Base-by-base conservation (phyloP, 2,329 filamentous ascomycete species). In the Fusarium piperis region DNA sequence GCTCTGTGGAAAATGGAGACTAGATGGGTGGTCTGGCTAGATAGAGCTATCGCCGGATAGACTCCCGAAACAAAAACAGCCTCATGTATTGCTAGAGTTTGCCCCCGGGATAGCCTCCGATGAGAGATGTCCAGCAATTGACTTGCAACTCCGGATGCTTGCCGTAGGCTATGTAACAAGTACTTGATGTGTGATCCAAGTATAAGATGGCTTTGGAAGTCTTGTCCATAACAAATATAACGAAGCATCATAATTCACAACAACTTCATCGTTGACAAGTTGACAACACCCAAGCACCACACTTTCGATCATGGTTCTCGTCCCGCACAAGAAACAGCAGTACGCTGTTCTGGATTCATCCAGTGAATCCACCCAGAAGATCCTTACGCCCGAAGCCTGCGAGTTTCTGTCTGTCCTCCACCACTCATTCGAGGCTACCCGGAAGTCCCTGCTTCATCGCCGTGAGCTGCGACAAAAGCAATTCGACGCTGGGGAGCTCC, bases 341-440 rank as follows among this genome's bases (percentile, higher is more conserved):
- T 41, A 41, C 18, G 55, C 55, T 58, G 36, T 64, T 6, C 15
- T 59, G 15, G 41, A 33, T 26, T 33, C 20, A n/a, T 3, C 52
- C 8, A 38, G 52, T 2, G 52, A 56, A 56, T 15, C 52, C 4
- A 56, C 52, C 15, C 18, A 28, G 15, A 95, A 97, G 87, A 97
- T 99, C 81, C 89, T 98, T 73, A 97, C 91, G 70, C 95, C 94
- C 76, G 89, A 97, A 74, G 95, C 95, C 59, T 91, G 94, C 73
- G 93, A 94, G 70, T 99, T 98, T 87, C 90, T 99, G 67, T 93
- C 95, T 38, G 91, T 98, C 72, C 90, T 99, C 78, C 96, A 98
- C 85, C 92, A 95, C 80, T 94, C 94, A 72, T 98, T 98, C 89
- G 97, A 98, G 83, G 85, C 83, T 71, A 95, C 92, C 61, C 93